Evolutionary conservation across 2,329 filamentous ascomycete species (phyloP), one percentile per base, ranked within the genome.

Genomic region (Massarina eburnea): DNA sequence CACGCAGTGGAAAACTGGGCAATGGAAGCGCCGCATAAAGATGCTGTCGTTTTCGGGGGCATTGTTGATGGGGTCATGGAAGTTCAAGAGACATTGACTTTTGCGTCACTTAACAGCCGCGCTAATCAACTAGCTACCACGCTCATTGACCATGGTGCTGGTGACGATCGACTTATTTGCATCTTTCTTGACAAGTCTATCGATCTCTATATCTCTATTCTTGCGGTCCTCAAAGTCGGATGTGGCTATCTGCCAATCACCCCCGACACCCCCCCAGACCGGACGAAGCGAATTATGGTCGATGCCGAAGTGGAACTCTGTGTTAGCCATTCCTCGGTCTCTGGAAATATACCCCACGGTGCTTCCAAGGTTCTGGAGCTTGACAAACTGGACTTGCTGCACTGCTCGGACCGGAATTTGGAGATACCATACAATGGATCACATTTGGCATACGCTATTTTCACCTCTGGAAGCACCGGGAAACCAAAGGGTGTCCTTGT

Each of bases 391-490:
- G 55, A 71, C 15, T 39, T 73, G 3, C 49, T 55, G 1, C 24
- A 45, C 1, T 70, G 74, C 35, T 51, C 69, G 1, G 44, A 52
- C 1, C 41, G 62, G 0, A 78, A 81, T 34, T 21, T 65, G 6
- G 46, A 62, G 1, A 64, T 73, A 1, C 38, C 58, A 0, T 67
- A 73, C 3, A 64, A 78, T 37, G 71, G 74, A 0, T 73, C 76
- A 1, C 73, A 82, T 12, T 63, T 88, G 2, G 85, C 88, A 6
- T 95, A 95, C 62, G 81, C 88, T 15, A 84, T 95, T 1, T 95
- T 88, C 65, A 95, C 89, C 0, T 91, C 88, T 19, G 91, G 91
- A 3, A 92, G 86, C 30, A 95, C 89, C 1, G 90, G 89, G 0
- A 76, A 74, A 1, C 90, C 89, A 0, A 95, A 95, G 61, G 89